phyloP scores from a whole-genome alignment of 225 moss, liverwort and hornwort species.

The Polytrichum formosum region DNA sequence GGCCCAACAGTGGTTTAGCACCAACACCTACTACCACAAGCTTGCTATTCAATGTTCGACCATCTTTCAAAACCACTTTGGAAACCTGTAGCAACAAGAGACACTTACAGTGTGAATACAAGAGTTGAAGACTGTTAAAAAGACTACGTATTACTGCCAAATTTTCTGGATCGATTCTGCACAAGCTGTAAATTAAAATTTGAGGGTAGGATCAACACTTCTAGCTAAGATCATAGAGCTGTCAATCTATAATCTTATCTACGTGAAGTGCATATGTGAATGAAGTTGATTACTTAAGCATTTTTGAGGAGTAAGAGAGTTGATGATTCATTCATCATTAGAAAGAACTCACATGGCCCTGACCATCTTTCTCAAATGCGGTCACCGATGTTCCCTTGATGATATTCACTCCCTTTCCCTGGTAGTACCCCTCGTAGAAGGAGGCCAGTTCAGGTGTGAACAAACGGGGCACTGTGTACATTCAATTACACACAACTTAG shows the following conservation, averaged over 20 bases:
- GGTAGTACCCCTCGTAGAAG: constrained; percentile 82
- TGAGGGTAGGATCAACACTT: too few relatives aligned
- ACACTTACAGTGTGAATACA: background rate
- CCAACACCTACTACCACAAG: constrained; percentile 83
- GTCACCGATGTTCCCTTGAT: constrained; percentile 83
- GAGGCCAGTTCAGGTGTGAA: constrained; percentile 85
- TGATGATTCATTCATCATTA: background rate
- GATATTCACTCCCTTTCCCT: constrained; percentile 72
- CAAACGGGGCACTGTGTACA: constrained; percentile 75
- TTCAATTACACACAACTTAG: background rate
- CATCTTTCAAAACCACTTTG: constrained; percentile 44
- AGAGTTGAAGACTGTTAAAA: background rate
- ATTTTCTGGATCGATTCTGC: too few relatives aligned
- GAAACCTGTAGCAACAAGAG: constrained; percentile 27
- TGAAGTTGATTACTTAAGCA: background rate
- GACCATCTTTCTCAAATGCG: constrained; percentile 52
- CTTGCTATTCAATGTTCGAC: constrained; percentile 27
- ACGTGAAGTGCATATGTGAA: too few relatives aligned
- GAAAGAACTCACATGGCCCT: constrained; percentile 34
- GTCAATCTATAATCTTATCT: too few relatives aligned
- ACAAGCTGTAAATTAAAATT: too few relatives aligned
- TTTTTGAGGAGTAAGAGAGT: background rate
- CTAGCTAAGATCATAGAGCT: too few relatives aligned
- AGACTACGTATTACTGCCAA: background rate
- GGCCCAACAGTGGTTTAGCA: constrained; percentile 61